Percentiles rank a stretch among this genome's conserved stretches.
Conservation (phyloP, 176 grass and related monocot genomes). For the Elymus sibiricus region DNA sequence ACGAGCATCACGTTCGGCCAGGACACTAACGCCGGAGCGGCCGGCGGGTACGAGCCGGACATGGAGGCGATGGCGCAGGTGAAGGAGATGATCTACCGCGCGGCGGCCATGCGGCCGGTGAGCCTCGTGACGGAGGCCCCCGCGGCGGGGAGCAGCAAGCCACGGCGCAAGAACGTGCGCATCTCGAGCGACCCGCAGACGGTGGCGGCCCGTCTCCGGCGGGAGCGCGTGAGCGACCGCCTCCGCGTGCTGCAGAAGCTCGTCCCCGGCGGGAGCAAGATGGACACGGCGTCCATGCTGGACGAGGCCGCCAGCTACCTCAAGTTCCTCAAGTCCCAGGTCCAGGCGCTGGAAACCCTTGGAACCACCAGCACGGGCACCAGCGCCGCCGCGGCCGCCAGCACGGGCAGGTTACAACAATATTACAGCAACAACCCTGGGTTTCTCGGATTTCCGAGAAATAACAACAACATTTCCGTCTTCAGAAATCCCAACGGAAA, state of each 20-base stretch:
- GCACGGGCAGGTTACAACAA: neutral
- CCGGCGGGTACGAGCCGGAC: slow-evolving; percentile 56
- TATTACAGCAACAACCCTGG: neutral
- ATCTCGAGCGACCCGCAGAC: slow-evolving; percentile 90
- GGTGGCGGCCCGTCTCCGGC: slow-evolving; percentile 71
- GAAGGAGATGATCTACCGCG: slow-evolving; percentile 87
- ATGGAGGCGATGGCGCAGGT: slow-evolving; percentile 80
- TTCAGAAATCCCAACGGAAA: slow-evolving; percentile 38
- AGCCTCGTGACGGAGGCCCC: slow-evolving; percentile 35
- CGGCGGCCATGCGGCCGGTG: slow-evolving; percentile 74
- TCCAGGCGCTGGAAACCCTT: slow-evolving; percentile 81
- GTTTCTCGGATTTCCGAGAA: slow-evolving; percentile 28
- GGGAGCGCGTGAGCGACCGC: slow-evolving; percentile 72
- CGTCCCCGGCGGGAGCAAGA: slow-evolving; percentile 82
- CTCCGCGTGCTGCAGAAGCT: slow-evolving; percentile 75
- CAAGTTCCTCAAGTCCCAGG: slow-evolving; percentile 92
- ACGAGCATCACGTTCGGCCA: slow-evolving; percentile 47
- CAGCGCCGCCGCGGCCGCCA: neutral
- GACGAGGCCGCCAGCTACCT: slow-evolving; percentile 94
- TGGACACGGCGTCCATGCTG: slow-evolving; percentile 93
- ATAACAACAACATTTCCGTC: slow-evolving; percentile 20
- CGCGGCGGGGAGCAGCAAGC: slow-evolving; percentile 21
- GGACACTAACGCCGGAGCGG: neutral
- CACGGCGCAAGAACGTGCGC: slow-evolving; percentile 72
- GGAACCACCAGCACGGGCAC: neutral